Base-by-base conservation (phyloP, 768 basidiomycete species). In the Leccinellum albellum region DNA sequence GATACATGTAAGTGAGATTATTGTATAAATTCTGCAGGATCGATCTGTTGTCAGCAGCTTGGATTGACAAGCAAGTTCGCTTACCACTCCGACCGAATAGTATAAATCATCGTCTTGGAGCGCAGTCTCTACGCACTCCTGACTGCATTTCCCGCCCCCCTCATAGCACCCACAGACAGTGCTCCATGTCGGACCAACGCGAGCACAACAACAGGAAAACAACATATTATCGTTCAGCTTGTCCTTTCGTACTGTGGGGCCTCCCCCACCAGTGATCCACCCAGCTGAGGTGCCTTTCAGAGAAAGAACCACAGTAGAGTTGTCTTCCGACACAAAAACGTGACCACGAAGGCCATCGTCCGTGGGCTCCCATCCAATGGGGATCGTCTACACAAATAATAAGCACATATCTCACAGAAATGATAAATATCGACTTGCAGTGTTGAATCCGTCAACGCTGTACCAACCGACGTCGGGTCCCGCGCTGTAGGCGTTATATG, bases 191-290 rank as follows among this genome's bases (percentile, higher is more conserved):
- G 93, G 91, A 32, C 90, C 92, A n/a, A 98, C 91, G 7, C 89
- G 81, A 2, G 94, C 95, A 66, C 96, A 98, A 71, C 96, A 98
- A 73, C 96, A 98, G 4, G 92, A 89, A 75, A 96, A 96, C 32
- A 98, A 75, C n/a, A 95, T 75, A 67, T 96, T 98, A 65, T 98
- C 95, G 73, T 98, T 98, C 56, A 87, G 73, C 74, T 94, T 96
- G 76, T 98, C 96, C 72, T 89, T 97, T 66, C 79, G 81, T 40
- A 83, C 80, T 9, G 95, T 97, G 13, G 90, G 87, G 5, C 94
- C 93, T 3, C 89, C 87, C 17, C 83, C 84, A 8, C 91, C 79
- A 65, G 86, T 80, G 9, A 87, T 77, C 73, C 74, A 75, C 10
- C 79, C 78, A 2, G 89, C 85, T 2, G 91, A 91, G 0, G 96